phyloP scores from a whole-genome alignment of 2,329 filamentous ascomycete species.

The Sarocladiaceae sp. region DNA sequence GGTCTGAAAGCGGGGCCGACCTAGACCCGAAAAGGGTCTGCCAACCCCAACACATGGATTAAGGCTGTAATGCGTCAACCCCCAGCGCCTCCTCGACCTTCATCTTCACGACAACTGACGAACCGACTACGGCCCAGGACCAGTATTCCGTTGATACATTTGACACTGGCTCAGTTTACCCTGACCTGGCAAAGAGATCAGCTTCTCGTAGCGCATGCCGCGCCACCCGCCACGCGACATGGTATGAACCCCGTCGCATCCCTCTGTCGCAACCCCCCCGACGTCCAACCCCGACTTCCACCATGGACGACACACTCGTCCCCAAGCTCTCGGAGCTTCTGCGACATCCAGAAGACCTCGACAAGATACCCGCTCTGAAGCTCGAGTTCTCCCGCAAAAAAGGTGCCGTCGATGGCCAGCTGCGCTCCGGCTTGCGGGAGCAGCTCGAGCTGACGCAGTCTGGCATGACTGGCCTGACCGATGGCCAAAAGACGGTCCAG shows the following conservation, averaged over 20 bases:
- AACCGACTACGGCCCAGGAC: too few relatives aligned
- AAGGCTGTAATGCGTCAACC: background rate
- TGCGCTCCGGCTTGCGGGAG: conserved; percentile 80
- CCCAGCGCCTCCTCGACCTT: background rate
- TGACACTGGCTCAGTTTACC: too few relatives aligned
- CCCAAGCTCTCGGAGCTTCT: conserved; percentile 89
- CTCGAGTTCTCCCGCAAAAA: conserved; percentile 94
- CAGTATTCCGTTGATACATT: background rate
- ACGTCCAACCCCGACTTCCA: conserved; percentile 8
- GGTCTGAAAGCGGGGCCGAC: background rate
- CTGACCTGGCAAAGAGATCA: background rate
- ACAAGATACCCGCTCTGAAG: conserved; percentile 87
- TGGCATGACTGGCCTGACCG: conserved; percentile 81
- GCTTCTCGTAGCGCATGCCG: background rate
- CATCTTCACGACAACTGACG: background rate
- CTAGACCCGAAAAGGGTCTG: background rate
- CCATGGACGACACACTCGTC: conserved; percentile 52
- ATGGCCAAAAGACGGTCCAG: conserved; percentile 86
- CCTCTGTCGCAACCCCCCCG: conserved; percentile 6
- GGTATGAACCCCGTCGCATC: conserved; percentile 5
- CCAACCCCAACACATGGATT: conserved; percentile 1
- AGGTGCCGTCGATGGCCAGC: conserved; percentile 79
- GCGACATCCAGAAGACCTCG: conserved; percentile 91
- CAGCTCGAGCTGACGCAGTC: conserved; percentile 92
- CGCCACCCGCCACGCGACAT: background rate